Conservation (phyloP, 345 rosid genomes). For the Hirschfeldia incana region DNA sequence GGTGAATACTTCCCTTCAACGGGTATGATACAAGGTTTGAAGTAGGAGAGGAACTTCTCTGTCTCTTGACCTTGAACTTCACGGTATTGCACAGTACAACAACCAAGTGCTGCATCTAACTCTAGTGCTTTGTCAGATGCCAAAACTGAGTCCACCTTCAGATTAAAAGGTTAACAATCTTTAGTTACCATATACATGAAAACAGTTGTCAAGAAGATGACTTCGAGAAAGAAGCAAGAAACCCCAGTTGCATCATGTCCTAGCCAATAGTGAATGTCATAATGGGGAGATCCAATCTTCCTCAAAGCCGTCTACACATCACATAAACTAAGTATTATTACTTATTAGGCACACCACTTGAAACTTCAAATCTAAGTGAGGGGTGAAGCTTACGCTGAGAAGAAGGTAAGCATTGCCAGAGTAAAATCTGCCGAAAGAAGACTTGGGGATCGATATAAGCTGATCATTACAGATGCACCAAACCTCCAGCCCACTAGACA, state of each 20-base stretch:
- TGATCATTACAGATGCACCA: constrained; percentile 68
- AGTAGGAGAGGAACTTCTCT: constrained; percentile 73
- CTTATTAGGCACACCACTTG: neutral
- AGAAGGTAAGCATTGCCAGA: constrained; percentile 69
- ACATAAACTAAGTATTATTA: neutral
- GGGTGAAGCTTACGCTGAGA: constrained; percentile 45
- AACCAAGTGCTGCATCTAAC: constrained; percentile 73
- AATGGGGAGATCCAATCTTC: constrained; percentile 54
- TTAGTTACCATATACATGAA: neutral
- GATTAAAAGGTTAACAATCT: neutral
- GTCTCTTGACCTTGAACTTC: constrained; percentile 93
- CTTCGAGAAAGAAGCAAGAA: neutral
- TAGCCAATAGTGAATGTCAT: constrained; percentile 82
- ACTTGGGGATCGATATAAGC: constrained; percentile 55
- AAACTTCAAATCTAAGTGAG: neutral
- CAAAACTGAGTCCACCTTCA: constrained; percentile 61
- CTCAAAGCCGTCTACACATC: constrained; percentile 55
- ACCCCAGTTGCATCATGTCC: constrained; percentile 67
- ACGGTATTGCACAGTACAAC: constrained; percentile 78
- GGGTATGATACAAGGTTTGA: constrained; percentile 86
- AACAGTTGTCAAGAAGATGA: neutral
- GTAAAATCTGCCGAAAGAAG: constrained; percentile 67
- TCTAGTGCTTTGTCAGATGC: constrained; percentile 82
- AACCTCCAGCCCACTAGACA: constrained; percentile 66
- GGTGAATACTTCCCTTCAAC: constrained; percentile 61